phyloP scores from a whole-genome alignment of 1,139 yeast species.

The Zygoascus sp. region DNA sequence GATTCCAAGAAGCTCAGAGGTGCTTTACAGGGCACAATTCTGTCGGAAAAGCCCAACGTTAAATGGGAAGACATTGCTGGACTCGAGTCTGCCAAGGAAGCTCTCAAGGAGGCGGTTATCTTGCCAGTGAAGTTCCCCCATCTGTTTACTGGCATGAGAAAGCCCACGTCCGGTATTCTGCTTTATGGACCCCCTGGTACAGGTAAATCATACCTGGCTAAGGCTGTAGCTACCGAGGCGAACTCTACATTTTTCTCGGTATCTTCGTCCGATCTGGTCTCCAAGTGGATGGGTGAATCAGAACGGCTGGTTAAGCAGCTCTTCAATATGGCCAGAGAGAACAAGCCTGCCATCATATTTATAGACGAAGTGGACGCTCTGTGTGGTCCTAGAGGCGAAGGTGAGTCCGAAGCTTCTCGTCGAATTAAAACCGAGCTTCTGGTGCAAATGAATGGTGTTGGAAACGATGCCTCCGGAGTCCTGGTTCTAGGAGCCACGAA shows the following conservation, averaged over 20 bases:
- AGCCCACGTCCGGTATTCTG: conserved; percentile 87
- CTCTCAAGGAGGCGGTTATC: conserved; percentile 94
- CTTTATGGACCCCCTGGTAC: conserved; percentile 99
- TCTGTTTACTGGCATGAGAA: conserved; percentile 86
- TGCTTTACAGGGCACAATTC: conserved; percentile 87
- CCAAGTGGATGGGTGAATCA: conserved; percentile 99
- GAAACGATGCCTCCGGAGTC: conserved; percentile 89
- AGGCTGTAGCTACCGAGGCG: conserved; percentile 98
- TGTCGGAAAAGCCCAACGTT: conserved; percentile 89
- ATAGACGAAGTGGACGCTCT: conserved; percentile 98
- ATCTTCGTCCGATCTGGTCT: conserved; percentile 87
- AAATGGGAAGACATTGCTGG: conserved; percentile 97
- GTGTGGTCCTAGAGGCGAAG: conserved; percentile 98
- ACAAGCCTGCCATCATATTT: conserved; percentile 89
- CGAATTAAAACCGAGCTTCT: conserved; percentile 93
- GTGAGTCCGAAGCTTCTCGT: conserved; percentile 94
- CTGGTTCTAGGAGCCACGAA: conserved; percentile 96
- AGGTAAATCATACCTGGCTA: conserved; percentile 94
- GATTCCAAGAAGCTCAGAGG: conserved; percentile 86
- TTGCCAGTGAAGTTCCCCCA: conserved; percentile 94
- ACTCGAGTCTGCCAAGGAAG: conserved; percentile 90
- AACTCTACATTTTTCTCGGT: conserved; percentile 94
- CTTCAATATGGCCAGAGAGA: conserved; percentile 93
- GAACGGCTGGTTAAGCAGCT: conserved; percentile 92
- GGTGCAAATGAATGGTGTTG: conserved; percentile 99